Base-by-base conservation (phyloP, 2,329 filamentous ascomycete species). In the Colletotrichum falcatum region DNA sequence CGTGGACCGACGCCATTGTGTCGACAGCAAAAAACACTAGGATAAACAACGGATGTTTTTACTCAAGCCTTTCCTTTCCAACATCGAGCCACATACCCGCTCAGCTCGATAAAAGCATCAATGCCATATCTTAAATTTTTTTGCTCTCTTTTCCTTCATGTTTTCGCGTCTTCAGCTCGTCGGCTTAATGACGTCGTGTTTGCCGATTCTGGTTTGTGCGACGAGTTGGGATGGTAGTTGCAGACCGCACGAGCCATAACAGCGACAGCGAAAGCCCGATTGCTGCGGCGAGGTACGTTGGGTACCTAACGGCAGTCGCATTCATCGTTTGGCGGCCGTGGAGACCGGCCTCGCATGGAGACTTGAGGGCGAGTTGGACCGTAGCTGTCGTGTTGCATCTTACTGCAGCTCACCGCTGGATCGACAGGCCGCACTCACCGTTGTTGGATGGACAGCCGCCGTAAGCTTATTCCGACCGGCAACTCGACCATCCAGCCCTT, bases 371-470 rank as follows among this genome's bases (percentile, higher is more conserved):
- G 33, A 37, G 33, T 55, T 61, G 33, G 30, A 42, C 56, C 23
- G 44, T 33, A 20, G 35, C 30, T 56, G 28, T 46, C 20, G 28
- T 16, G 42, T 30, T 49, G 51, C 23, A 44, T 49, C 61, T 42
- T 23, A 37, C 66, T 65, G 46, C 54, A 65, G 30, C 66, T 69
- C 66, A 65, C 53, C 54, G 61, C 66, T 69, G 61, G 54, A 69
- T 48, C 62, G 56, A 61, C 66, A 70, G 54, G 46, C 54, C 30
- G 33, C 61, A 39, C 61, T 60, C 28, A 33, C 26, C 46, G 7
- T 39, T 37, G 20, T 5, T 49, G 14, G 54, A 37, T 30, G 37
- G 44, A 35, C 16, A 65, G 61, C 46, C 66, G 66, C 46, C 28
- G 33, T 53, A 59, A 54, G 65, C 60, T 59, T 53, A 33, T 53